Evolutionary conservation across 2,329 filamentous ascomycete genomes (phyloP), one percentile per base, ranked within the genome.

Genomic region (Harringtonia lauricola): DNA sequence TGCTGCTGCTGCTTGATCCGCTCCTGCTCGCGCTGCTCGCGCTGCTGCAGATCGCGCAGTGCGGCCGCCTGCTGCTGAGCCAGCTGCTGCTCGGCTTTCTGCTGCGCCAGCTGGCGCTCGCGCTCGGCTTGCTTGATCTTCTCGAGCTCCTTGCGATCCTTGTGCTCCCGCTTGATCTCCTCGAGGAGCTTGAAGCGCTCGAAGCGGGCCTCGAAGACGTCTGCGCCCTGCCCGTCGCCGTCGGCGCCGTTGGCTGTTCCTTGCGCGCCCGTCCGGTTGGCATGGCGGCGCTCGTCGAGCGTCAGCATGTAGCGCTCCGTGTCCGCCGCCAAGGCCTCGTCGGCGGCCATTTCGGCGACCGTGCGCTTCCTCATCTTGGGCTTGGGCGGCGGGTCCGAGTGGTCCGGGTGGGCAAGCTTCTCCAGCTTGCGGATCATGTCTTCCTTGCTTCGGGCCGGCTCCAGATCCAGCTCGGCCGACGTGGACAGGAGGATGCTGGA

Each of bases 341-440:
- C 92, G 8, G 90, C 90, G 9, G 87, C 92, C 67, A 96, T 79
- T 59, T 98, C 90, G 9, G 92, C 92, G 17, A 94, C 82, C 0
- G 92, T 98, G 49, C 90, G 80, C 70, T 98, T 96, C 45, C 92
- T 74, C 8, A 81, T 82, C 70, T 95, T 95, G 3, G 88, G 88
- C 47, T 83, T 76, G 1, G 92, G 90, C 10, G 87, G 81, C 36
- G 78, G 70, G 40, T 83, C 76, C 26, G 78, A 75, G 59, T 95
- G 86, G 44, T 87, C 78, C 8, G 88, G 83, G 59, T 94, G 85
- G 18, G 77, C 72, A 52, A 90, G 69, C 17, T 73, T 69, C 26
- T 86, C 79, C 3, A 96, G 70, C 4, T 94, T 70, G 12, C 71
- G 70, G 39, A 88, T 81, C 1, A 79, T 80, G 51, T 88, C 82